These are phyloP conservation scores for Aspergillus amoenus DNA, from an alignment of 2,329 filamentous ascomycete species.

Conservation along the genomic window DNA sequence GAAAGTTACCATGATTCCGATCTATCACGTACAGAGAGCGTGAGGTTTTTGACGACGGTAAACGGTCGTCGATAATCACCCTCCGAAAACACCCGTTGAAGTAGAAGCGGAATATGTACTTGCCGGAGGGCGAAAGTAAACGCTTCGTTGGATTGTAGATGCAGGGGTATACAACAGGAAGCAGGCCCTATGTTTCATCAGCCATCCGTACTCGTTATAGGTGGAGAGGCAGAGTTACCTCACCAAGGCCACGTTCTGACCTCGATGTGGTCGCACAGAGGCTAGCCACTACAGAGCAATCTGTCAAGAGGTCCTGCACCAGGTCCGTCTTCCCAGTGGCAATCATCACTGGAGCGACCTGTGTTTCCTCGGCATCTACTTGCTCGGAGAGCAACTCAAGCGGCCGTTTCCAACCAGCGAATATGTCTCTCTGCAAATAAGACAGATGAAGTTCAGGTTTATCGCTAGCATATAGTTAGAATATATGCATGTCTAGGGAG, in stretches of 20 bases:
- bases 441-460: conserved; percentile 70
- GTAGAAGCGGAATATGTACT: conserved; percentile 87
- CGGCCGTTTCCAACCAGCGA: conserved; percentile 80
- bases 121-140: conserved; percentile 71
- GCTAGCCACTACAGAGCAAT: conserved; percentile 96
- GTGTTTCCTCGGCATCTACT: conserved; percentile 25
- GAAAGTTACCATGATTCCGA: conserved; percentile 71
- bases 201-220: background rate
- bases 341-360: conserved; percentile 54
- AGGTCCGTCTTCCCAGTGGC: conserved; percentile 68
- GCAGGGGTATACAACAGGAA: conserved; percentile 73
- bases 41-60: conserved; percentile 72
- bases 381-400: conserved; percentile 59
- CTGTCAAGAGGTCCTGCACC: conserved; percentile 91
- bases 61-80: conserved; percentile 83
- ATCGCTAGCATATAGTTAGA: conserved; percentile 56
- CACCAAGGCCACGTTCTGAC: conserved; percentile 65
- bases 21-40: conserved; percentile 86
- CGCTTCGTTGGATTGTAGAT: conserved; percentile 60
- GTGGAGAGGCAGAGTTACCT: conserved; percentile 50
- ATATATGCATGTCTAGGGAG: conserved; percentile 14
- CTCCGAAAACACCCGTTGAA: conserved; percentile 92
- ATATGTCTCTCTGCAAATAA: conserved; percentile 68
- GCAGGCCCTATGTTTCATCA: conserved; percentile 58
- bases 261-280: conserved; percentile 78